These are phyloP conservation scores for Dipteronia dyeriana DNA, from an alignment of 345 rosid genomes.

Conservation along the genomic window DNA sequence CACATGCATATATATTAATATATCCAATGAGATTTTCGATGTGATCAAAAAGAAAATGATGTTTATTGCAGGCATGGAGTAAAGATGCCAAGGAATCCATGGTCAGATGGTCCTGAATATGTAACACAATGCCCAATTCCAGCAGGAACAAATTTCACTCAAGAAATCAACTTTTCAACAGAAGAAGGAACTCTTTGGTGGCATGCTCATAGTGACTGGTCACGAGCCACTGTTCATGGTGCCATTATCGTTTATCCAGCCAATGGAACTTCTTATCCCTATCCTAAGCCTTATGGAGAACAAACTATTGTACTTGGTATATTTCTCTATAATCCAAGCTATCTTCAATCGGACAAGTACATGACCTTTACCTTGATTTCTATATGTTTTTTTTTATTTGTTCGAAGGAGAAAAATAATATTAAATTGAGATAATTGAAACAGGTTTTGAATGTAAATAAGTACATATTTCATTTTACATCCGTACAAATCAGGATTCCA, in stretches of 20 bases:
- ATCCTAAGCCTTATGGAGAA: constrained; percentile 17
- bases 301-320: constrained; percentile 27
- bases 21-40: too few relatives aligned
- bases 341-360: background rate
- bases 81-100: constrained; percentile 33
- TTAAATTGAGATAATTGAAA: too few relatives aligned
- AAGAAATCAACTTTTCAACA: constrained; percentile 23
- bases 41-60: too few relatives aligned
- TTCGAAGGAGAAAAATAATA: too few relatives aligned
- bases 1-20: too few relatives aligned
- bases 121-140: constrained; percentile 34
- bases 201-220: constrained; percentile 59
- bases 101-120: constrained; percentile 34
- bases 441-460: too few relatives aligned
- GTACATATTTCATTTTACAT: too few relatives aligned
- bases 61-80: constrained; percentile 14
- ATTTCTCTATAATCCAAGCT: background rate
- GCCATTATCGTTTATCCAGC: constrained; percentile 30
- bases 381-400: too few relatives aligned
- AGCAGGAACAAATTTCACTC: constrained; percentile 24
- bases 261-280: constrained; percentile 1
- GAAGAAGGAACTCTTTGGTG: constrained; percentile 38
- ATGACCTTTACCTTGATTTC: too few relatives aligned
- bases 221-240: constrained; percentile 45
- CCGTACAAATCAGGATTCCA: too few relatives aligned